These are phyloP conservation scores for Colletotrichum kahawae DNA, from an alignment of 2,329 filamentous ascomycete species.

Conservation along the genomic window DNA sequence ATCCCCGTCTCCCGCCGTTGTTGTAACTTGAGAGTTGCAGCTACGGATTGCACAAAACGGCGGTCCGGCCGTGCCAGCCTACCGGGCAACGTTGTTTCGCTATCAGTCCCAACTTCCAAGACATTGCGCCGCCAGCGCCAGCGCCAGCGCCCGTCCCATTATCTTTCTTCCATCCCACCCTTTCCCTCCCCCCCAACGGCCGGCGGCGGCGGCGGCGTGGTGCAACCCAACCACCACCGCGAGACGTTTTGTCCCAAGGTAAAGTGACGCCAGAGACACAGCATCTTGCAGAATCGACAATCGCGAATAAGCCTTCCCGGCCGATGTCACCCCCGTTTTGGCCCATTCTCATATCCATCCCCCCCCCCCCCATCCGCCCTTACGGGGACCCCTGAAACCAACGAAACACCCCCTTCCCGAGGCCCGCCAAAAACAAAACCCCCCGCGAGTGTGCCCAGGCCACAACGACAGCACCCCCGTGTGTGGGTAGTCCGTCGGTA, in stretches of 20 bases:
- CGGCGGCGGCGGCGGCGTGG: not conserved
- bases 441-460: too few species aligned
- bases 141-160: not conserved
- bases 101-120: slow-evolving; percentile 15
- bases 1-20: not conserved
- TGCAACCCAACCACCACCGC: not conserved
- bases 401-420: too few species aligned
- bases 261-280: slow-evolving; percentile 20
- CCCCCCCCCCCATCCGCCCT: too few species aligned
- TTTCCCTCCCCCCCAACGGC: not conserved
- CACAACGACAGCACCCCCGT: too few species aligned
- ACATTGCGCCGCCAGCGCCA: not conserved
- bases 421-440: too few species aligned
- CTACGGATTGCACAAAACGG: not conserved
- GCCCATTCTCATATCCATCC: not conserved
- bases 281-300: slow-evolving; percentile 18
- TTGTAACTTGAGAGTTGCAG: not conserved
- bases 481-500: too few species aligned
- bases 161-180: not conserved
- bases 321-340: slow-evolving; percentile 6
- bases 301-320: not conserved
- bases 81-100: not conserved
- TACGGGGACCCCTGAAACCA: too few species aligned
- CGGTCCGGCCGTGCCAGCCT: not conserved
- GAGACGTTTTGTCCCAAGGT: not conserved